Conservation (phyloP, 495 filamentous ascomycete genomes). For the Neurospora sp. region DNA sequence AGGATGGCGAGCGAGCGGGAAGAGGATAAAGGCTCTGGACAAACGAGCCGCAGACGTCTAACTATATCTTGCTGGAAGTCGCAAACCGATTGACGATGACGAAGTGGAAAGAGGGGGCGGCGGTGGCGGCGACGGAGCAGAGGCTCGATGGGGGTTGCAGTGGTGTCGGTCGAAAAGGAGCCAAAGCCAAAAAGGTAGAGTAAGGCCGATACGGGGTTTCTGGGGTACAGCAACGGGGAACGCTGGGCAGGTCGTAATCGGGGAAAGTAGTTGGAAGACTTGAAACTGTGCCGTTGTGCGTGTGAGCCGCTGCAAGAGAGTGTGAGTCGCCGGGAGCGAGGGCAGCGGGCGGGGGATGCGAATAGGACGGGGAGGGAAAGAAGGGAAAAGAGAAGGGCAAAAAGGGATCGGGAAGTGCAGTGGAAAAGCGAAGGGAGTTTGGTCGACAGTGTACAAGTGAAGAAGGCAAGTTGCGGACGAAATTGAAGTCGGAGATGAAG, state of each 20-base stretch:
- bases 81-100: neutral
- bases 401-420: conserved; percentile 1
- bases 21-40: neutral
- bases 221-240: neutral
- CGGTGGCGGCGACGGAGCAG: neutral
- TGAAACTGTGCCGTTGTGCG: neutral
- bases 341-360: neutral
- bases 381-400: conserved; percentile 3
- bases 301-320: conserved; percentile 1
- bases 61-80: neutral
- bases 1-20: neutral
- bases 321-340: conserved; percentile 1
- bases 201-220: neutral
- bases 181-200: neutral
- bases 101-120: conserved; percentile 3
- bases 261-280: neutral
- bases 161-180: neutral
- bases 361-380: conserved; percentile 2
- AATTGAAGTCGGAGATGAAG: conserved; percentile 25
- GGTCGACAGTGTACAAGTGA: neutral
- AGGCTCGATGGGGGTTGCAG: neutral
- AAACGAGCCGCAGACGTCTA: conserved; percentile 1
- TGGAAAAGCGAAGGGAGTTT: neutral
- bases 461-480: conserved; percentile 8
- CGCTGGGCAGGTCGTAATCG: neutral